phyloP scores from a whole-genome alignment of 768 basidiomycete species.

The Calocybe cyanea region DNA sequence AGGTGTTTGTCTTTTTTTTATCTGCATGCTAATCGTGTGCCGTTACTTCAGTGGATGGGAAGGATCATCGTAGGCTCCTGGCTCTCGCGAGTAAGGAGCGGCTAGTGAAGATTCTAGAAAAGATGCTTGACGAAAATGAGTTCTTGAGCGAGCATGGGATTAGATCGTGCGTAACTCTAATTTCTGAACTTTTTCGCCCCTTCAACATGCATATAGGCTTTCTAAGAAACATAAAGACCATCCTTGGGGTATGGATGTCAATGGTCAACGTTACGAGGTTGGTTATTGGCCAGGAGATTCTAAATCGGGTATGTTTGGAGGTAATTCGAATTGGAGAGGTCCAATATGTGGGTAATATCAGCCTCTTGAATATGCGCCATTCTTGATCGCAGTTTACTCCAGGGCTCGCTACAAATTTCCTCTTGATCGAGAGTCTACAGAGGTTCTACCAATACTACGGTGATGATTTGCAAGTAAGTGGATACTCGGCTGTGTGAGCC shows the following conservation, averaged over 20 bases:
- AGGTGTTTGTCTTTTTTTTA: slow-evolving; percentile 7
- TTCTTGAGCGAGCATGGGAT: slow-evolving; percentile 96
- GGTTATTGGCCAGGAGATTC: slow-evolving; percentile 99
- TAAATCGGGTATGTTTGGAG: slow-evolving; percentile 95
- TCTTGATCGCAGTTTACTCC: slow-evolving; percentile 8
- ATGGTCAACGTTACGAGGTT: slow-evolving; percentile 89
- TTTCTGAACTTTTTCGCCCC: neutral
- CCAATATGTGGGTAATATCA: slow-evolving; percentile 59
- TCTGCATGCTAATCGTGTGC: neutral
- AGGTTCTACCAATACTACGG: slow-evolving; percentile 99
- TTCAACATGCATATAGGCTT: slow-evolving; percentile 43
- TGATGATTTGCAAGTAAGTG: slow-evolving; percentile 66
- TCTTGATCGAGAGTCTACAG: slow-evolving; percentile 94
- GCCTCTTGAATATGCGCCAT: neutral
- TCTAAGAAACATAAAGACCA: slow-evolving; percentile 88
- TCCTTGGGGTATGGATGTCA: slow-evolving; percentile 94
- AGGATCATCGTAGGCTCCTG: slow-evolving; percentile 81
- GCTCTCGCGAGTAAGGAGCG: slow-evolving; percentile 92
- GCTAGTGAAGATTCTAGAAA: slow-evolving; percentile 81
- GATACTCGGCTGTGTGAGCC: neutral
- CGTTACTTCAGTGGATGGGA: slow-evolving; percentile 47
- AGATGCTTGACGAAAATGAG: slow-evolving; percentile 97
- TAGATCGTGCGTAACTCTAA: slow-evolving; percentile 67
- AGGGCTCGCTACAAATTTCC: slow-evolving; percentile 96
- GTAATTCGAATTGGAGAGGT: slow-evolving; percentile 98